Evolutionary conservation across 176 grass and related monocot genomes (phyloP).

Genomic region (Phragmites australis): DNA sequence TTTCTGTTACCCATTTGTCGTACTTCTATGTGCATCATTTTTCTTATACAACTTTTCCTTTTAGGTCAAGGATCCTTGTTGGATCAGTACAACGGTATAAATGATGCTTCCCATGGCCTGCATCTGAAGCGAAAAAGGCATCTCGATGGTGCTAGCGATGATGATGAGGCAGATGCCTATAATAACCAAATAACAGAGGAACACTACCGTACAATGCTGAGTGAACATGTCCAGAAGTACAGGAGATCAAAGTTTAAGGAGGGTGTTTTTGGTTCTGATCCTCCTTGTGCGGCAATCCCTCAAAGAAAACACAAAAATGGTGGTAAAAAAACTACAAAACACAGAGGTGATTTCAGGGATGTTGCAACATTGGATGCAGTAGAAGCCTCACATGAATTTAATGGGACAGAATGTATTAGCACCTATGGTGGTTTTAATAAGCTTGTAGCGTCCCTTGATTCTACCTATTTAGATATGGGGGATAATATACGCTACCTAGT

Average conservation of each 20-base stretch:
- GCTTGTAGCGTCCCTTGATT: constrained; percentile 65
- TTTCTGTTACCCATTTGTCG: constrained; percentile 8
- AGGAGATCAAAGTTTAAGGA: constrained; percentile 59
- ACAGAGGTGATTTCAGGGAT: constrained; percentile 43
- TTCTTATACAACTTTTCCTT: constrained; percentile 31
- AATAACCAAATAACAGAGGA: constrained; percentile 76
- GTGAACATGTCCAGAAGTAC: constrained; percentile 84
- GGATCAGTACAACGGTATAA: constrained; percentile 61
- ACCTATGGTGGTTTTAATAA: constrained; percentile 72
- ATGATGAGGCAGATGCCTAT: constrained; percentile 62
- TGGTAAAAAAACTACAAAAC: constrained; percentile 46
- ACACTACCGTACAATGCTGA: constrained; percentile 89
- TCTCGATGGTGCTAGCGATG: constrained; percentile 49
- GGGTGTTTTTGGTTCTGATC: constrained; percentile 53
- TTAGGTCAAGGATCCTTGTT: constrained; percentile 61
- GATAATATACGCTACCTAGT: constrained; percentile 76
- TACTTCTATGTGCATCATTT: constrained; percentile 11
- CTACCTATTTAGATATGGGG: constrained; percentile 84
- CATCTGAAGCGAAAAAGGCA: constrained; percentile 54
- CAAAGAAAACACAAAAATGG: constrained; percentile 49
- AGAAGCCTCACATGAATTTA: constrained; percentile 45
- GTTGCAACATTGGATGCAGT: constrained; percentile 29
- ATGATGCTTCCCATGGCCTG: constrained; percentile 53
- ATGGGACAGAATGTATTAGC: constrained; percentile 43
- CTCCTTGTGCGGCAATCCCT: constrained; percentile 29